phyloP scores from a whole-genome alignment of 768 basidiomycete genomes.

The Chiua virens region DNA sequence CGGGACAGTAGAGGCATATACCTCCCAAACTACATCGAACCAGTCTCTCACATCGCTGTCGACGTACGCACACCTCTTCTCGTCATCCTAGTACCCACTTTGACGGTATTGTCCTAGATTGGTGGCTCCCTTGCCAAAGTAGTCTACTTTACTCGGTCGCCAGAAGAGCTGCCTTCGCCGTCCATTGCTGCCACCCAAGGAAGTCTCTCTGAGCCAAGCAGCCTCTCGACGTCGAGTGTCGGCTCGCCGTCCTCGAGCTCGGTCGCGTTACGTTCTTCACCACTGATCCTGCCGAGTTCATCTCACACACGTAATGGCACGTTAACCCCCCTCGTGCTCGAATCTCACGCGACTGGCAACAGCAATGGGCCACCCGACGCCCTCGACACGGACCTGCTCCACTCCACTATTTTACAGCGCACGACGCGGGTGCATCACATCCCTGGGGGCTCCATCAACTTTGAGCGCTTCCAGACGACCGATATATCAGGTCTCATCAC shows the following conservation, averaged over 20 bases:
- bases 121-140: slow-evolving; percentile 98
- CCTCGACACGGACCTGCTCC: slow-evolving; percentile 47
- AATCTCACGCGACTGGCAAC: slow-evolving; percentile 38
- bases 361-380: slow-evolving; percentile 9
- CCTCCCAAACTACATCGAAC: slow-evolving; percentile 96
- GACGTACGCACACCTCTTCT: slow-evolving; percentile 64
- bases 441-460: slow-evolving; percentile 96
- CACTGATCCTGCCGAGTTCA: slow-evolving; percentile 26
- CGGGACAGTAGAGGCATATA: slow-evolving; percentile 96
- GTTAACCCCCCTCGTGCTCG: slow-evolving; percentile 79
- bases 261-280: slow-evolving; percentile 21
- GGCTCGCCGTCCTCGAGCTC: slow-evolving; percentile 23
- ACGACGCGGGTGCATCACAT: slow-evolving; percentile 65
- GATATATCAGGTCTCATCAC: slow-evolving; percentile 80
- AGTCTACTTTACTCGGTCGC: slow-evolving; percentile 96
- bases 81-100: background rate
- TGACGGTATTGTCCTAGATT: slow-evolving; percentile 52
- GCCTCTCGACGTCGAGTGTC: slow-evolving; percentile 39
- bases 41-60: slow-evolving; percentile 95
- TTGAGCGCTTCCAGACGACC: slow-evolving; percentile 94
- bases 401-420: slow-evolving; percentile 65
- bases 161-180: slow-evolving; percentile 79
- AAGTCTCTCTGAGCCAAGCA: slow-evolving; percentile 47
- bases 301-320: slow-evolving; percentile 58
- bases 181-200: slow-evolving; percentile 62